Conservation (phyloP, 495 filamentous ascomycete genomes). For the Xylaria telfairii region DNA sequence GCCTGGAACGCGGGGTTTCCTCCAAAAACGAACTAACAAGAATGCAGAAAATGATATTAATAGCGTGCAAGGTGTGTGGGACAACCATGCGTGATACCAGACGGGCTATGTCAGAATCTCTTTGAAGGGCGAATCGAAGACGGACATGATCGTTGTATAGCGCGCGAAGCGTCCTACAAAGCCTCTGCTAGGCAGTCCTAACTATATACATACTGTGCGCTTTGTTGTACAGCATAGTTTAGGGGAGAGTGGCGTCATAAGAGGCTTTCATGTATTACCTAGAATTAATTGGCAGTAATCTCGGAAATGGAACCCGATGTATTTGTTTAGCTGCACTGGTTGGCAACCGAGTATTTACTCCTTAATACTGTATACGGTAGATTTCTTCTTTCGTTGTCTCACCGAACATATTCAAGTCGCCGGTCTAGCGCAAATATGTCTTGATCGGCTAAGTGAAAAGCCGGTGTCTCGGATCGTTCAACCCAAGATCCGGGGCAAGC, state of each 20-base stretch:
- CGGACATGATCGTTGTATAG: background rate
- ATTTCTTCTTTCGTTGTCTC: background rate
- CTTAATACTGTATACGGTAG: background rate
- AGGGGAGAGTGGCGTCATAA: background rate
- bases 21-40: background rate
- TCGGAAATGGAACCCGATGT: background rate
- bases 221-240: background rate
- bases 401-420: background rate
- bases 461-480: background rate
- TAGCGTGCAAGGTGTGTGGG: background rate
- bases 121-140: background rate
- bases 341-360: background rate
- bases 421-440: background rate
- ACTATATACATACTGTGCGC: background rate
- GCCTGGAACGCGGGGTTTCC: background rate
- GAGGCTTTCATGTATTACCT: background rate
- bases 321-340: background rate
- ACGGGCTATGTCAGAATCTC: background rate
- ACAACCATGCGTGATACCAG: background rate
- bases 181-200: background rate
- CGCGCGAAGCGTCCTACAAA: background rate
- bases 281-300: background rate
- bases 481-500: background rate
- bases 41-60: background rate
- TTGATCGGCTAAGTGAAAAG: constrained; percentile 1